Base-by-base conservation (phyloP, 2,329 filamentous ascomycete species). In the Zasmidium cellare region DNA sequence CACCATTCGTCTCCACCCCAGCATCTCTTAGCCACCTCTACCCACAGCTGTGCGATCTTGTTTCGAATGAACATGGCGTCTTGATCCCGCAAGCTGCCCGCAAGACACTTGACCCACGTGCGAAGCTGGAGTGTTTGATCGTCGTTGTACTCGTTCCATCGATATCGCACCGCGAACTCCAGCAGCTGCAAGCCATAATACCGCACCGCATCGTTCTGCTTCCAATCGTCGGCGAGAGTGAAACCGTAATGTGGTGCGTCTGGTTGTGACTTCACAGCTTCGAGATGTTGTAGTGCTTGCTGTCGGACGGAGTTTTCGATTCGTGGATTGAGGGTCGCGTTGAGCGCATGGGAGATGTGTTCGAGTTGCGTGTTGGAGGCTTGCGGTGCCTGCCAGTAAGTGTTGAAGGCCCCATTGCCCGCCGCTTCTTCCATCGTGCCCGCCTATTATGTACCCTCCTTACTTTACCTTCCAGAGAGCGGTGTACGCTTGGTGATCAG, bases 11-110 rank as follows among this genome's bases (percentile, higher is more conserved):
- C 82, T n/a, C 84, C 91, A 38, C 68, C 72, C 94, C 94, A 99
- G 71, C 86, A 90, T 68, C 93, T 85, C 79, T 97, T 97, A 44
- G 92, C 92, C 53, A 96, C 82, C 74, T 97, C 94, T 7, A 92
- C 90, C 94, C 94, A 99, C 61, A 99, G 78, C 75, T 96, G 89
- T 24, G 91, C 91, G 31, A 94, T 88, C 78, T 99, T 99, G 80
- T 96, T 97, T 66, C 93, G 84, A 64, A 97, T 79, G 72, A 92
- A 99, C 28, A 83, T 75, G 2, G 91, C 90, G 71, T 97, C 93
- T 19, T 86, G 82, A 47, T 83, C 82, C 3, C 84, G 81, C 46
- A 96, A 80, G 60, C 83, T 82, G 69, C 89, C 85, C 12, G 91
- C 90, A 12, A 99, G 86, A 71, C 88, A 82, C 56, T 96, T 76